Base-by-base conservation (phyloP, 2,329 filamentous ascomycete genomes). In the Fusarium fujikuroi region DNA sequence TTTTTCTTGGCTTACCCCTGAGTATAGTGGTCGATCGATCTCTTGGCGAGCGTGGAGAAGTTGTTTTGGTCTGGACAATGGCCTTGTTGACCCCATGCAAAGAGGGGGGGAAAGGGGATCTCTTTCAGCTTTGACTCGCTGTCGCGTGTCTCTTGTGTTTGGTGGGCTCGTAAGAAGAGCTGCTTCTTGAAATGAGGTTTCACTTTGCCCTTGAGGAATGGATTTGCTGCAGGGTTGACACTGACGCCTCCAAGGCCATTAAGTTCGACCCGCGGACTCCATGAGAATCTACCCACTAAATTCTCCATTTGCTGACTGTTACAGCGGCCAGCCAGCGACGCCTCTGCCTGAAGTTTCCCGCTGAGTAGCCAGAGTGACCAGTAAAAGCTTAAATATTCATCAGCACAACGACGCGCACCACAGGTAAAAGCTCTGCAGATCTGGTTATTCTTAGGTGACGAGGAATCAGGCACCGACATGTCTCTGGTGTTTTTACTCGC, bases 1-100 rank as follows among this genome's bases (percentile, higher is more conserved):
- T 59, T 39, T 58, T 63, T 23, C 44, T 69, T 69, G 53, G 25
- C 42, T 59, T 59, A 69, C 66, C 66, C 66, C 66, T 69, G 66
- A 69, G 65, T 42, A 64, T 46, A 59, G 66, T 23, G 9, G 66
- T 47, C 58, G 66, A 69, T 69, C 66, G 65, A 69, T 69, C 65
- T 69, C 58, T 69, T 69, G 50, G 59, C 59, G 21, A 52, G 50
- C 49, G 59, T 66, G 66, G 63, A 49, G 25, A 23, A 43, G 14
- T 43, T 53, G 57, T 25, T 46, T 21, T 46, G 42, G 34, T 25
- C 66, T 57, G 49, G 37, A 42, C 32, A 39, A 42, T 25, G 60
- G 28, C 32, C 40, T 56, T 53, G 40, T 37, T 54, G 21, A 34
- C 36, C 28, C 37, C 23, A 60, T 54, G 34, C 50, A 65, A 37